Base-by-base conservation (phyloP, 352 stramenopile genomes). In the Blastocystis hominis region DNA sequence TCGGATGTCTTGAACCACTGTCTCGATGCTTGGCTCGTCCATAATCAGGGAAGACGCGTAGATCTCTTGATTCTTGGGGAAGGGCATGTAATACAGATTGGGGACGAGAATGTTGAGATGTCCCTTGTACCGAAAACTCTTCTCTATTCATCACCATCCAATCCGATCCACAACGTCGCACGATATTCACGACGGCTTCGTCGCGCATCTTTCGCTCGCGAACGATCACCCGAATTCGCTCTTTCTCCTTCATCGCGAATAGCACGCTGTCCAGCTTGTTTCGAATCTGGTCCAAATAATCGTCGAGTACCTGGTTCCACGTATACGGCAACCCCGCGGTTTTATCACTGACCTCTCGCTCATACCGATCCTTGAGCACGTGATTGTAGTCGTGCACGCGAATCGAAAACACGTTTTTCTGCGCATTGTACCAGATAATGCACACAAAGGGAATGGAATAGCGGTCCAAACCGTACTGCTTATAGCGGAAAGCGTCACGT, bases 371-470 rank as follows among this genome's bases (percentile, higher is more conserved):
- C 20, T 64, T 46, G 20, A 84, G 17, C n/a, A 34, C 20, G n/a
- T 61, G 44, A 47, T 66, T 24, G 44, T 69, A 66, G 20, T 84
- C 72, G 44, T 84, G 72, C 9, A 84, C 7, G 5, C 53, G 6
- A 24, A 84, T 66, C 15, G 47, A 66, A 64, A 84, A 84, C 38
- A 24, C 44, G 17, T 69, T 64, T 24, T 66, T 36, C 36, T 30
- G 38, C 40, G 5, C 15, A 40, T 30, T 40, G 36, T 46, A 66
- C 24, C n/a, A 42, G 24, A 66, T 34, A 20, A 84, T 10, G 30
- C 72, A 84, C 30, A 84, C n/a, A 7, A 84, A 84, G 54, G 72
- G 72, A 15, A 84, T 17, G 20, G 17, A 56, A 40, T 54, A 84
- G 3, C 34, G n/a, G 9, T 47, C 3, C 40, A 69, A 24, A 24